Evolutionary conservation across 768 basidiomycete genomes (phyloP).

Genomic region (Tulasnella sp.): DNA sequence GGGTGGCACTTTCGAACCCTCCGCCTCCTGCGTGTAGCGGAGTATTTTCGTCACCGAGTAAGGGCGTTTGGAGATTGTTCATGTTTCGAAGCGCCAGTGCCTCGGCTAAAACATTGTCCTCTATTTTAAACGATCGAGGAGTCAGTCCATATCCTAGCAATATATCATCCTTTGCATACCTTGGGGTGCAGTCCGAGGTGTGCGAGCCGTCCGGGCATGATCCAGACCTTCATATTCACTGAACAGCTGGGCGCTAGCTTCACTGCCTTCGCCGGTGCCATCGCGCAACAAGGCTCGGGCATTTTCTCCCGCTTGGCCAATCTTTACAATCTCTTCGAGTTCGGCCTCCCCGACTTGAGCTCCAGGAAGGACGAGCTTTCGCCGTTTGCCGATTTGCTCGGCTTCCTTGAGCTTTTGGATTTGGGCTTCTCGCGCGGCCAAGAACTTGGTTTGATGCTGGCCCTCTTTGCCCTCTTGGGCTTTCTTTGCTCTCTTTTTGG

Average conservation of each 20-base stretch:
- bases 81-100: slow-evolving; percentile 93
- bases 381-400: slow-evolving; percentile 80
- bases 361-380: slow-evolving; percentile 70
- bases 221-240: slow-evolving; percentile 90
- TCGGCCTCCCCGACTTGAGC: slow-evolving; percentile 94
- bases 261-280: slow-evolving; percentile 54
- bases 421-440: slow-evolving; percentile 94
- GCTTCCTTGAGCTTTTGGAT: slow-evolving; percentile 97
- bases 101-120: slow-evolving; percentile 89
- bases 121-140: slow-evolving; percentile 31
- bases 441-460: slow-evolving; percentile 68
- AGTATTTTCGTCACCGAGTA: slow-evolving; percentile 96
- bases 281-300: slow-evolving; percentile 67
- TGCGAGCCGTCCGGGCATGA: slow-evolving; percentile 81
- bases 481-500: slow-evolving; percentile 78
- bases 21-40: slow-evolving; percentile 78
- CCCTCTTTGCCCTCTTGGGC: slow-evolving; percentile 52
- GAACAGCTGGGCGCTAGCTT: slow-evolving; percentile 73
- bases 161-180: slow-evolving; percentile 40
- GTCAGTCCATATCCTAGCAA: slow-evolving; percentile 1
- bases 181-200: slow-evolving; percentile 88
- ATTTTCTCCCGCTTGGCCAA: slow-evolving; percentile 83
- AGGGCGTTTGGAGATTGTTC: slow-evolving; percentile 83
- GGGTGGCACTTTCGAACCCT: slow-evolving; percentile 91
- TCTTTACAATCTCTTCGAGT: slow-evolving; percentile 97